phyloP scores from a whole-genome alignment of 345 rosid species.

The Crucihimalaya himalaica region DNA sequence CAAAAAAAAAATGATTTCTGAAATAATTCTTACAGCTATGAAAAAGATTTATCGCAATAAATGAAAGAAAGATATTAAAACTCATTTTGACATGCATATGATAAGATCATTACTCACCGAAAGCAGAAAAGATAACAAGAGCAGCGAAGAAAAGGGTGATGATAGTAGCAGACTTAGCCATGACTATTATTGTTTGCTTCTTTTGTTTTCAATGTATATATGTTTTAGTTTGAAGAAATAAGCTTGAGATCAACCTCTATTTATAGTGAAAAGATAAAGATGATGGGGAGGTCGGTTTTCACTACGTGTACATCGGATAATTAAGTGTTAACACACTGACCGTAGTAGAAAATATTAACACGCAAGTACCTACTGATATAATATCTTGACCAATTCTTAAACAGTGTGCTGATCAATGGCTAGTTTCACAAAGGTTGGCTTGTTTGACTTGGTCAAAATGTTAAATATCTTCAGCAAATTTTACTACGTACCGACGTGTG shows the following conservation, averaged over 20 bases:
- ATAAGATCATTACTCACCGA: constrained; percentile 5
- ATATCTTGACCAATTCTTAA: constrained; percentile 19
- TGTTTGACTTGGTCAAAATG: constrained; percentile 19
- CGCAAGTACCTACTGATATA: constrained; percentile 1
- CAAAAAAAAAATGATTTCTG: no score
- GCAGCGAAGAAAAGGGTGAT: neutral
- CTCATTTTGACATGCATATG: neutral
- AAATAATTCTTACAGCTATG: no score
- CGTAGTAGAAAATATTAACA: neutral
- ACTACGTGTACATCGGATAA: neutral
- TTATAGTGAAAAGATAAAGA: neutral
- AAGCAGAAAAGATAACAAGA: neutral
- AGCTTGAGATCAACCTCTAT: neutral
- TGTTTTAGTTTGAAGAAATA: neutral
- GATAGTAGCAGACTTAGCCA: constrained; percentile 12
- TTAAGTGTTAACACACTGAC: neutral
- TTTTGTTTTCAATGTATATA: no score
- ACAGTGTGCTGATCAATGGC: constrained; percentile 8
- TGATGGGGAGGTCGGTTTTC: neutral
- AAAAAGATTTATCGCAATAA: no score
- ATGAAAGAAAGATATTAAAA: no score
- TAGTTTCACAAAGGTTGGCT: neutral
- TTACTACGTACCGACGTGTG: neutral
- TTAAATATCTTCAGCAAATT: neutral
- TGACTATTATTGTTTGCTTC: no score